phyloP scores from a whole-genome alignment of 208 protist species.

The Trypanosoma mega region DNA sequence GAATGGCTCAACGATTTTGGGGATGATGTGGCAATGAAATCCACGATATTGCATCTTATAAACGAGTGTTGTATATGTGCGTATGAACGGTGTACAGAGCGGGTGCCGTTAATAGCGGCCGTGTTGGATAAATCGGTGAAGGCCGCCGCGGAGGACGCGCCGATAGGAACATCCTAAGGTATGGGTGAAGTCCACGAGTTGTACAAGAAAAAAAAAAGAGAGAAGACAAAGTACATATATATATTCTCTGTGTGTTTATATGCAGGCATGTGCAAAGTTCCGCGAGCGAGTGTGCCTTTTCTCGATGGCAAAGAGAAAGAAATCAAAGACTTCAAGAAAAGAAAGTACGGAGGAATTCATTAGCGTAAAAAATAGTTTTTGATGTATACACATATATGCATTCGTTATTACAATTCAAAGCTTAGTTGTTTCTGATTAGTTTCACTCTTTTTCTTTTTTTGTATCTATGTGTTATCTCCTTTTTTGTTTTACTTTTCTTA shows the following conservation, averaged over 20 bases:
- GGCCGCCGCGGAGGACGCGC: slow-evolving; percentile 15
- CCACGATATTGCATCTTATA: slow-evolving; percentile 49
- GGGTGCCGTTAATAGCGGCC: slow-evolving; percentile 50
- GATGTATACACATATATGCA: too few species aligned
- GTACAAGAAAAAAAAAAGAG: slow-evolving; percentile 19
- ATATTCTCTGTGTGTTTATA: too few species aligned
- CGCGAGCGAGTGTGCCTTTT: too few species aligned
- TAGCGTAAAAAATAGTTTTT: too few species aligned
- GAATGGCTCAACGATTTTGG: slow-evolving; percentile 34
- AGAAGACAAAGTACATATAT: neutral
- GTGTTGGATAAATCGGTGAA: slow-evolving; percentile 61
- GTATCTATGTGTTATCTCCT: neutral
- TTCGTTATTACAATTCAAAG: too few species aligned
- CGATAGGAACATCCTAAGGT: too few species aligned
- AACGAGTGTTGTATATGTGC: slow-evolving; percentile 72
- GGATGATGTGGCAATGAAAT: slow-evolving; percentile 34
- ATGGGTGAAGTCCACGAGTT: too few species aligned
- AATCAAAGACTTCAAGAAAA: too few species aligned
- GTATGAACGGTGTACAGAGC: slow-evolving; percentile 73
- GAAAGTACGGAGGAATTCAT: too few species aligned
- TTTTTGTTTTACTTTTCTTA: slow-evolving; percentile 1
- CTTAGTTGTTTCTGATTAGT: too few species aligned
- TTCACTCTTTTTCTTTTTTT: slow-evolving; percentile 8
- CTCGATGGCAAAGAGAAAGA: too few species aligned
- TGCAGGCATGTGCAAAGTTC: too few species aligned